Conservation (phyloP, 2,329 filamentous ascomycete species). For the Curvularia verruculosa region DNA sequence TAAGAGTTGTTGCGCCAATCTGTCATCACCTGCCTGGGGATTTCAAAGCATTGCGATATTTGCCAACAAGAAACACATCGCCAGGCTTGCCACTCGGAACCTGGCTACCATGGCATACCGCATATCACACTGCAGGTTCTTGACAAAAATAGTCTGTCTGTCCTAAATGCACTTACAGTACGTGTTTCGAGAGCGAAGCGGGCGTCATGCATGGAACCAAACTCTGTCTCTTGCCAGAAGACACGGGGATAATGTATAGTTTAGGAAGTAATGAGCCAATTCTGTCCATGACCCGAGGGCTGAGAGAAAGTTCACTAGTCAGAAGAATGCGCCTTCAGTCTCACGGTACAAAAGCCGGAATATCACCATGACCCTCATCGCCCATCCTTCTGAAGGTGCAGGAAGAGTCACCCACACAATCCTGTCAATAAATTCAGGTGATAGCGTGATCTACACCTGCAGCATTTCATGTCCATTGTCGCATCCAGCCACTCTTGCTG, state of each 20-base stretch:
- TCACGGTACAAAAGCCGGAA: too few species aligned
- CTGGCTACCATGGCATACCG: not conserved
- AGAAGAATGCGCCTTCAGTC: too few species aligned
- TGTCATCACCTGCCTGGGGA: not conserved
- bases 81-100: not conserved
- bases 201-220: not conserved
- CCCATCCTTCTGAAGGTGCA: not conserved
- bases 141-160: not conserved
- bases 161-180: not conserved
- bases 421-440: too few species aligned
- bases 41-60: not conserved
- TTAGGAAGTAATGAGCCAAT: not conserved
- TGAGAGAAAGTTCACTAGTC: not conserved
- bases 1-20: not conserved
- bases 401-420: not conserved
- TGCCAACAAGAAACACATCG: not conserved
- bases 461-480: not conserved
- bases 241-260: not conserved
- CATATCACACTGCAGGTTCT: not conserved
- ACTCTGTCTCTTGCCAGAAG: not conserved
- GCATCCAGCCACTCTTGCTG: not conserved
- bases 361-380: not conserved
- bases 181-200: not conserved
- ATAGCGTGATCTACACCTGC: not conserved
- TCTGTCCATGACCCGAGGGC: not conserved